Base-by-base conservation (phyloP, 805 yeast genomes). In the Saccharomyces jurei region DNA sequence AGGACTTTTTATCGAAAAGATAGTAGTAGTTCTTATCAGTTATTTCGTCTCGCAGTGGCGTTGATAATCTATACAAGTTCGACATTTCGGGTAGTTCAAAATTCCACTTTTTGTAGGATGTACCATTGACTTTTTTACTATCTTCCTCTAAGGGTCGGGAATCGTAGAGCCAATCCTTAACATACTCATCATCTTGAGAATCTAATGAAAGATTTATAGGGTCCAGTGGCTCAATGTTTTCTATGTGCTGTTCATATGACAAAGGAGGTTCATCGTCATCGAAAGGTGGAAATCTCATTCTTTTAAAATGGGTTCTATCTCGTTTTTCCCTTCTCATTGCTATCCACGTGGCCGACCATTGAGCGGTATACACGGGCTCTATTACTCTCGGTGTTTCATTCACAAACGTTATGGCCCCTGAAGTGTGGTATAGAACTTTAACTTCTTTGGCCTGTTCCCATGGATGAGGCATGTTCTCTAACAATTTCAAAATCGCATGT, bases 391-490 rank as follows among this genome's bases (percentile, higher is more conserved):
- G 97, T 3, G 81, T 77, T 66, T 94, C 98, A 67, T 92, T 86
- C 22, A 94, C 96, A 75, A 94, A 90, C 0, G 99, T 89, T 21
- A 94, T 86, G 13, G 99, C 97, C 27, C 99, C 99, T 0, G 94
- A 82, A 22, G 80, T 79, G 65, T 94, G 99, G 67, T 94, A 94
- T 46, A 92, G 70, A 6, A 92, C 98, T 55, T 80, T 82, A 25
- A 94, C 98, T 48, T 87, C 95, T 57, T 87, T 87, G 1, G 79
- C 74, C 52, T 82, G 80, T 68, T 94, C 98, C 99, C 99, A 94
- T 0, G 99, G 99, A 67, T 90, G 96, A 0, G 99, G 99, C 92
- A 94, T 92, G 65, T 89, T 90, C 64, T 94, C 99, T 44, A 94
- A 66, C 44, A 94, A 77, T 69, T 94, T 94, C 60, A 90, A 70